These are phyloP conservation scores for Hypoxylon rubiginosum DNA, from an alignment of 2,329 filamentous ascomycete genomes.

Conservation along the genomic window DNA sequence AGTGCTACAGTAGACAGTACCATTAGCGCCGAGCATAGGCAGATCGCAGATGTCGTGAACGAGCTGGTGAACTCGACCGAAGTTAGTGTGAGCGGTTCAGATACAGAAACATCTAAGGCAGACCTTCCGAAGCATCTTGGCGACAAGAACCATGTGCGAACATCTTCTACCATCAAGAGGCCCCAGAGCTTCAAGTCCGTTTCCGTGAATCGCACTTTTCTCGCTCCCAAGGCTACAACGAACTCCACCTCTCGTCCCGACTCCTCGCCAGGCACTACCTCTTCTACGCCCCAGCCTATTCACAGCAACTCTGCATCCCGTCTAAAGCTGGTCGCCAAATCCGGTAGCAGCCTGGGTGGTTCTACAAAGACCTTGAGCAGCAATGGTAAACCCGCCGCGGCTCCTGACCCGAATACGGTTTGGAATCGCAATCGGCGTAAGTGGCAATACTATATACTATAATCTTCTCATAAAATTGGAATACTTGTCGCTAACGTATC, in stretches of 20 bases:
- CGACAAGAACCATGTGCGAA: conserved; percentile 71
- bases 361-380: conserved; percentile 63
- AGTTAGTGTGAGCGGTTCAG: conserved; percentile 80
- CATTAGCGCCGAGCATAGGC: conserved; percentile 69
- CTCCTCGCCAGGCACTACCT: conserved; percentile 59
- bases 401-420: conserved; percentile 79
- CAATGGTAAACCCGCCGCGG: conserved; percentile 70
- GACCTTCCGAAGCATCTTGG: conserved; percentile 68
- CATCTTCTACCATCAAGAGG: conserved; percentile 76
- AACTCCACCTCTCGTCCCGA: conserved; percentile 64
- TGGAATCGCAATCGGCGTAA: conserved; percentile 92
- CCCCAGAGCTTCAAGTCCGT: conserved; percentile 85
- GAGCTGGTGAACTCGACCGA: conserved; percentile 72
- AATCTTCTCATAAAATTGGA: conserved; percentile 18
- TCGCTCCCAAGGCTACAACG: conserved; percentile 75
- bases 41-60: conserved; percentile 69
- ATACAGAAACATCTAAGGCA: conserved; percentile 77
- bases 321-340: conserved; percentile 82
- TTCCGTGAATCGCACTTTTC: conserved; percentile 86
- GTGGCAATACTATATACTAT: conserved; percentile 48
- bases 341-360: conserved; percentile 71
- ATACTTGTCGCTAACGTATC: conserved; percentile 44
- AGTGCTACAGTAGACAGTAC: conserved; percentile 64
- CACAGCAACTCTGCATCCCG: conserved; percentile 67
- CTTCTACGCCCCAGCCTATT: conserved; percentile 60